Conservation (phyloP, 2,329 filamentous ascomycete species). For the Pseudocercospora crystallina region DNA sequence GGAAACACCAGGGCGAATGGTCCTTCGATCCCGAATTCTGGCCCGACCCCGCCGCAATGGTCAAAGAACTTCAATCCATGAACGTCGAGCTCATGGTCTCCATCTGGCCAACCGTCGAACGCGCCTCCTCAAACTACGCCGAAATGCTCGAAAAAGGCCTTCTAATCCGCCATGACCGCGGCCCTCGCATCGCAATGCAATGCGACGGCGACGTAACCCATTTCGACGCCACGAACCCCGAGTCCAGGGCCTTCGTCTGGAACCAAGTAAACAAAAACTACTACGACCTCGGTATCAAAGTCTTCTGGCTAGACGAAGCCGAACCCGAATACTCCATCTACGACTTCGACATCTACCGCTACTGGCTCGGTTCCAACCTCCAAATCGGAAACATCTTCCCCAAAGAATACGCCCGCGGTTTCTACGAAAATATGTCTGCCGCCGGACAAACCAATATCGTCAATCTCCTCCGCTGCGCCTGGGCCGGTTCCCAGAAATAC, state of each 20-base stretch:
- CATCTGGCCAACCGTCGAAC: conserved; percentile 67
- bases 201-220: conserved; percentile 60
- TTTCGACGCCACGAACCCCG: conserved; percentile 64
- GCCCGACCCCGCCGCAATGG: conserved; percentile 66
- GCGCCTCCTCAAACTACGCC: conserved; percentile 57
- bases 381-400: conserved; percentile 63
- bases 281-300: conserved; percentile 59
- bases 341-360: conserved; percentile 67
- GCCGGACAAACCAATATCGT: conserved; percentile 58
- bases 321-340: conserved; percentile 66
- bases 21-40: conserved; percentile 60
- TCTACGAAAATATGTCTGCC: conserved; percentile 58
- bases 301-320: conserved; percentile 70
- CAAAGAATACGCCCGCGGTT: conserved; percentile 56
- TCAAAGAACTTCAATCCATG: conserved; percentile 59
- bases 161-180: conserved; percentile 61
- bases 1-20: conserved; percentile 67
- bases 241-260: conserved; percentile 61
- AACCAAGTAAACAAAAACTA: conserved; percentile 60
- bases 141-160: conserved; percentile 63
- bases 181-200: conserved; percentile 54
- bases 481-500: conserved; percentile 62
- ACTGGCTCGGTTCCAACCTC: conserved; percentile 55
- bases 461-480: conserved; percentile 59
- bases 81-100: conserved; percentile 67